Percentiles rank a stretch among this genome's conserved stretches.
Conservation (phyloP, 495 filamentous ascomycete genomes). For the Chaetomium cochliodes region DNA sequence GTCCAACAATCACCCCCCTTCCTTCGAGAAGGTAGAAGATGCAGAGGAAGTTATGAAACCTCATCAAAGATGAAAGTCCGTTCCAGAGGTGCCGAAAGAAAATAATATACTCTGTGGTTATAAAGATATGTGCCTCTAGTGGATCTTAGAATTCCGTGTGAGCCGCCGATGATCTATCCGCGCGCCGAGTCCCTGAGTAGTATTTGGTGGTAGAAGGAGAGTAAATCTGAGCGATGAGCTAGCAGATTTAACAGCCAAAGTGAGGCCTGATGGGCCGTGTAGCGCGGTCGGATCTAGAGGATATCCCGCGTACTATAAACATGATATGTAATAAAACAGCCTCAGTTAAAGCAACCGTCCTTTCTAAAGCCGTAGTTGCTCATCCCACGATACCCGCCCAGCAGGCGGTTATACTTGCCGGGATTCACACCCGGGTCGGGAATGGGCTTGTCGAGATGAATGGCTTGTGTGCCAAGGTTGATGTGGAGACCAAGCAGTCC, state of each 20-base stretch:
- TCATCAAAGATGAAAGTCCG: background rate
- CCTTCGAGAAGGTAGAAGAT: background rate
- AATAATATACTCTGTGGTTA: background rate
- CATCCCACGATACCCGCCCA: too few species aligned
- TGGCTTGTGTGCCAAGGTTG: background rate
- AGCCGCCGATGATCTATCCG: too few species aligned
- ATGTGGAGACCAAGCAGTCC: background rate
- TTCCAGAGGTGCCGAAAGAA: background rate
- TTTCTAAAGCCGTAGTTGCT: background rate
- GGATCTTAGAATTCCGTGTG: background rate
- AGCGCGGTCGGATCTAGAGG: too few species aligned
- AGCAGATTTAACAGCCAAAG: too few species aligned
- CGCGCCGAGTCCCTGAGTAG: too few species aligned
- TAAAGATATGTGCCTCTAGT: background rate
- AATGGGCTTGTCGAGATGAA: constrained; percentile 15
- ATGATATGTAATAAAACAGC: background rate
- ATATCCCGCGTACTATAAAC: background rate
- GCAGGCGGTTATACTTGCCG: background rate
- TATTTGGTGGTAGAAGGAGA: too few species aligned
- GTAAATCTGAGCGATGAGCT: too few species aligned
- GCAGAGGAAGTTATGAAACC: background rate
- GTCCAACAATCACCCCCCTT: background rate
- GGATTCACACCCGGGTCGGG: background rate
- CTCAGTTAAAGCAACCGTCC: too few species aligned
- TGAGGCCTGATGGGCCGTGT: background rate